These are phyloP conservation scores for Colletotrichum sp. DNA, from an alignment of 2,329 filamentous ascomycete species.

Conservation along the genomic window DNA sequence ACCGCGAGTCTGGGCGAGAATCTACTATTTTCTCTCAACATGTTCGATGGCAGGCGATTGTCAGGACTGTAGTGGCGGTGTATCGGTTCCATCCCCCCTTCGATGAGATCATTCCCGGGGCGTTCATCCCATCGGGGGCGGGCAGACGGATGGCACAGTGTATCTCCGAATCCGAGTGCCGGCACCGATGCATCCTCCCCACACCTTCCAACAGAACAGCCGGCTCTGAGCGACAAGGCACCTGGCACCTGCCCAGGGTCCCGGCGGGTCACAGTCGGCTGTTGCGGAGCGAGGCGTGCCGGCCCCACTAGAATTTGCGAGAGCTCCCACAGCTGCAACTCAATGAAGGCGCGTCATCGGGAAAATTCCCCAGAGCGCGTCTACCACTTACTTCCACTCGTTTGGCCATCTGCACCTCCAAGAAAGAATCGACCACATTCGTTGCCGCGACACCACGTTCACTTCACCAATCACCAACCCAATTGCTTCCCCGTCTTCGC, in stretches of 20 bases:
- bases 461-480: neutral
- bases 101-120: neutral
- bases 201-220: neutral
- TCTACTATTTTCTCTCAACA: neutral
- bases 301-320: constrained; percentile 7
- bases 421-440: neutral
- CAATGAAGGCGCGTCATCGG: constrained; percentile 12
- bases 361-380: constrained; percentile 9
- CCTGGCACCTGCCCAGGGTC: neutral
- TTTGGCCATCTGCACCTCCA: neutral
- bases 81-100: neutral
- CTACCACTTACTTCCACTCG: neutral
- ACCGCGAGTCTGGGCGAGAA: neutral
- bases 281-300: constrained; percentile 8
- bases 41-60: neutral
- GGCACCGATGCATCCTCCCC: neutral
- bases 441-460: neutral
- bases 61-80: neutral
- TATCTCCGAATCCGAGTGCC: constrained; percentile 14
- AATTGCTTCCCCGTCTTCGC: neutral
- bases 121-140: neutral
- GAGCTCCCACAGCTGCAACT: neutral
- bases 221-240: neutral
- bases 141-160: neutral
- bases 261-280: neutral